Percentiles rank a stretch among this genome's conserved stretches.
These are phyloP conservation scores for Lithospermum erythrorhizon DNA, from an alignment of 257 asterid genomes.

Conservation along the genomic window DNA sequence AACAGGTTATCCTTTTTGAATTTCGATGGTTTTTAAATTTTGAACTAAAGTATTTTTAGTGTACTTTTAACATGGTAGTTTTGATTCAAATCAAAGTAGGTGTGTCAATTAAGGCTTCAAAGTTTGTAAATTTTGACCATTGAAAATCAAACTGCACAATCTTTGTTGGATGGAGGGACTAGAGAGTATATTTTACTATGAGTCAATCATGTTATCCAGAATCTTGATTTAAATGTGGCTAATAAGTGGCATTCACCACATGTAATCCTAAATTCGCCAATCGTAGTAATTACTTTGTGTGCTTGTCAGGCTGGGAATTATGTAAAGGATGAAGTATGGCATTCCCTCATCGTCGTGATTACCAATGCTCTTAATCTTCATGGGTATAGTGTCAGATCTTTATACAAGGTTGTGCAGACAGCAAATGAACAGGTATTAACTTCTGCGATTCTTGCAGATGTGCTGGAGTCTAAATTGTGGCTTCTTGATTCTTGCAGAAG, in stretches of 20 bases:
- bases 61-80: too few relatives aligned
- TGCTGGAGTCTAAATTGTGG: constrained; percentile 2
- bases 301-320: constrained; percentile 72
- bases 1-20: too few relatives aligned
- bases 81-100: too few relatives aligned
- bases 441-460: constrained; percentile 2
- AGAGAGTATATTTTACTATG: too few relatives aligned
- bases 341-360: constrained; percentile 76
- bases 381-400: constrained; percentile 75
- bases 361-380: constrained; percentile 91
- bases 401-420: constrained; percentile 63
- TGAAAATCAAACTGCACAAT: neutral
- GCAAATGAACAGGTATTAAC: constrained; percentile 65
- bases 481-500: constrained; percentile 6
- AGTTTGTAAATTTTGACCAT: too few relatives aligned
- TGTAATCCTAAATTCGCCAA: constrained; percentile 5
- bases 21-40: too few relatives aligned
- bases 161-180: too few relatives aligned
- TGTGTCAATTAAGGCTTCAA: too few relatives aligned
- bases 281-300: constrained; percentile 11
- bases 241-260: constrained; percentile 6
- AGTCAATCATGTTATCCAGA: too few relatives aligned
- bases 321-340: constrained; percentile 98
- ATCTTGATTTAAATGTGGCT: neutral
- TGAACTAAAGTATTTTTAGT: too few relatives aligned